Base-by-base conservation (phyloP, 257 asterid genomes). In the Capsicum baccatum region DNA sequence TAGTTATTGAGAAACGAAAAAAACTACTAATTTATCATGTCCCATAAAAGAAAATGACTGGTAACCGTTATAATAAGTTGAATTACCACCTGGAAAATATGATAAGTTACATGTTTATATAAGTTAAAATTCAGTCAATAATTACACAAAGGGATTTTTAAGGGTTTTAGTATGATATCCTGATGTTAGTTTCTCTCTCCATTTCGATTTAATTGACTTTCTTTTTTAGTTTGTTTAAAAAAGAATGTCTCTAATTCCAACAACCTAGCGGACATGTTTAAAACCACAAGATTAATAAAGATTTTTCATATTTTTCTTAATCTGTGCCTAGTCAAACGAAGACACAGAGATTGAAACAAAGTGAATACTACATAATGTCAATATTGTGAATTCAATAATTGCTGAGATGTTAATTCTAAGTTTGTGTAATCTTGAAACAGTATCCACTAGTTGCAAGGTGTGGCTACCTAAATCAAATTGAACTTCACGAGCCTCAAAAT, bases 371-470 rank as follows among this genome's bases (percentile, higher is more conserved):
- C 70, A 10, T 63, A 63, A 8, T 16, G 26, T 64, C 44, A 26
- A 26, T 64, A 5, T 63, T 63, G 42, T 63, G 42, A 11, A 21
- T 63, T 21, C 68, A 10, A 37, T 64, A 33, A 26, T 64, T 64
- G 26, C 9, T 21, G 83, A 66, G 60, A 71, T 50, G 50, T 81
- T 59, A 9, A 79, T 6, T 44, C 42, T 39, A 42, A 84, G 79
- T 57, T 39, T 81, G 84, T 85, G 74, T 85, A n/a, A 73, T 83
- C 62, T 66, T 87, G 80, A 55, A 88, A 88, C 97, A 94, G 98
- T 89, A 87, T 87, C 94, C 97, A 78, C 86, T 94, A 83, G 67
- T 89, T 52, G 90, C 97, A 85, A 91, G 90, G 84, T 91, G 97
- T 63, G 87, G 88, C 84, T 91, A 93, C 91, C 86, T 94, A n/a